Conservation (phyloP, 495 filamentous ascomycete genomes). For the Xylaria curta region DNA sequence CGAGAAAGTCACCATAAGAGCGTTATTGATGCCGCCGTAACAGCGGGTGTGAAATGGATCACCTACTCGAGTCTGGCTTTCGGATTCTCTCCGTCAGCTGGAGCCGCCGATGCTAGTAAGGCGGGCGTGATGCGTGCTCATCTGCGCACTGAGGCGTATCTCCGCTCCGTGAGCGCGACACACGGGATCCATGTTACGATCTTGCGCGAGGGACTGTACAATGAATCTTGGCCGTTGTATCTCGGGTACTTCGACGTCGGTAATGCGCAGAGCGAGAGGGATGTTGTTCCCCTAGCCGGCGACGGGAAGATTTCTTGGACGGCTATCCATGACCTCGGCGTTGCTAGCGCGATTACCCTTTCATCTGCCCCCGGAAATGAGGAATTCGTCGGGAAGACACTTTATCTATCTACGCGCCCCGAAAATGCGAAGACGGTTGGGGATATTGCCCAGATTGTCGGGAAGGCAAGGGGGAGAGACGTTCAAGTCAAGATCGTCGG, state of each 20-base stretch:
- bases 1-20: conserved; percentile 54
- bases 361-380: conserved; percentile 16
- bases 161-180: conserved; percentile 43
- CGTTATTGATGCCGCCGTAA: conserved; percentile 64
- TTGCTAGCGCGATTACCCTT: conserved; percentile 48
- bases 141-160: conserved; percentile 65
- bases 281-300: conserved; percentile 45
- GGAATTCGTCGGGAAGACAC: conserved; percentile 43
- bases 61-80: conserved; percentile 70
- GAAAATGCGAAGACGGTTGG: conserved; percentile 36
- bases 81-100: conserved; percentile 2
- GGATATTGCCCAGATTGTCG: conserved; percentile 46
- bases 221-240: conserved; percentile 73
- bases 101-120: conserved; percentile 20
- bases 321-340: conserved; percentile 50
- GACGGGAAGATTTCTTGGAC: conserved; percentile 54
- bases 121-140: conserved; percentile 73
- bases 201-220: conserved; percentile 69
- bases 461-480: conserved; percentile 34
- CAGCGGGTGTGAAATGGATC: conserved; percentile 65
- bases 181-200: conserved; percentile 53
- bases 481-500: conserved; percentile 35
- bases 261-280: conserved; percentile 20
- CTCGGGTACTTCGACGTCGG: conserved; percentile 63
- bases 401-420: conserved; percentile 45